A percentile compares a stretch with the other conserved stretches of the same genome.
Conservation (phyloP, 495 filamentous ascomycete genomes). For the Baudoinia panamericana region DNA sequence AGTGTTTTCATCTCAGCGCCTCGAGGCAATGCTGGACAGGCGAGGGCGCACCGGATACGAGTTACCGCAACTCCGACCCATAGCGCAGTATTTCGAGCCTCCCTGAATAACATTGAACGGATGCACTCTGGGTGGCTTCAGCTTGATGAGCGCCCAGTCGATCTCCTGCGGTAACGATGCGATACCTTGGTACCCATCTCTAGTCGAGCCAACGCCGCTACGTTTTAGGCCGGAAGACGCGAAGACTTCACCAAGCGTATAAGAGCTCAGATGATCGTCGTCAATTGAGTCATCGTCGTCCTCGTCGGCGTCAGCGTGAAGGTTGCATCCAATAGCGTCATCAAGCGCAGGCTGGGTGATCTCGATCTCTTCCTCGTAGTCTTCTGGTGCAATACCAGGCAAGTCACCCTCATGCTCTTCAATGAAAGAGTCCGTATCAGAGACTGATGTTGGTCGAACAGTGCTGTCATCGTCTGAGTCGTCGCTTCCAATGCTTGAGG, state of each 20-base stretch:
- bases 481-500: slow-evolving; percentile 17
- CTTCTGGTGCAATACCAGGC: slow-evolving; percentile 20
- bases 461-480: slow-evolving; percentile 20
- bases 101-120: slow-evolving; percentile 49
- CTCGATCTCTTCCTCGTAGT: slow-evolving; percentile 37
- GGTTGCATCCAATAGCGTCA: slow-evolving; percentile 60
- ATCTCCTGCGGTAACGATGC: slow-evolving; percentile 64
- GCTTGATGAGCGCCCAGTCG: slow-evolving; percentile 87
- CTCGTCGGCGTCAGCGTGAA: slow-evolving; percentile 63
- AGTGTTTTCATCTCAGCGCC: no score
- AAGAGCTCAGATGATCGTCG: slow-evolving; percentile 63
- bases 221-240: slow-evolving; percentile 80
- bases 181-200: slow-evolving; percentile 17
- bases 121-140: slow-evolving; percentile 57
- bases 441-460: slow-evolving; percentile 13
- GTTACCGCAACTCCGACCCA: slow-evolving; percentile 6
- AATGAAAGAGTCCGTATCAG: not conserved
- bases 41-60: no score
- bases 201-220: slow-evolving; percentile 36
- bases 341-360: slow-evolving; percentile 28
- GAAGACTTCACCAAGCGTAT: slow-evolving; percentile 67
- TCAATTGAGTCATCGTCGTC: slow-evolving; percentile 48
- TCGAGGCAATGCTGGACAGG: no score
- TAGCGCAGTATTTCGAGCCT: slow-evolving; percentile 23
- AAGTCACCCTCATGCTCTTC: slow-evolving; percentile 19